Evolutionary conservation across 768 basidiomycete species (phyloP).

Genomic region (Cytidiella melzeri): DNA sequence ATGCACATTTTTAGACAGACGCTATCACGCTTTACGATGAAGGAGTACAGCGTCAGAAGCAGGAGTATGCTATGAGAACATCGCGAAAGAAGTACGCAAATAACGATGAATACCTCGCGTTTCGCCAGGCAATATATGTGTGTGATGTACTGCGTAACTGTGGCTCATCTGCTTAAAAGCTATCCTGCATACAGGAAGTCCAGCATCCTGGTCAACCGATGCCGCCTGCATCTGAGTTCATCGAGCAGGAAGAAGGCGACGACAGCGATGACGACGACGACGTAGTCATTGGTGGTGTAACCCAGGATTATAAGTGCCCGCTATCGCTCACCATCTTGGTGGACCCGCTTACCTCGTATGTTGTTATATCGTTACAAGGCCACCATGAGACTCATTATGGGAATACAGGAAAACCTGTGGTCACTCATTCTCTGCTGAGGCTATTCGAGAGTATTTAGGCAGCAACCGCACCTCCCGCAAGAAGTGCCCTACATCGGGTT

Average conservation of each 20-base stretch:
- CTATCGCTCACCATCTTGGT: conserved; percentile 60
- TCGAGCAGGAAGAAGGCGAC: conserved; percentile 77
- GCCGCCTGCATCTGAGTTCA: conserved; percentile 71
- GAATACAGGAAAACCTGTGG: conserved; percentile 53
- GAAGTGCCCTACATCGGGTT: conserved; percentile 70
- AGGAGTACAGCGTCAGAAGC: conserved; percentile 35
- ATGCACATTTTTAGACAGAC: conserved; percentile 41
- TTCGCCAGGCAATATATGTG: conserved; percentile 66
- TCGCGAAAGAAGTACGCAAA: conserved; percentile 76
- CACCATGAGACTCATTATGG: too few species aligned
- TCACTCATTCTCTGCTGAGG: conserved; percentile 75
- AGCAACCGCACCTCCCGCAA: conserved; percentile 24
- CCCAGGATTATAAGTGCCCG: conserved; percentile 81
- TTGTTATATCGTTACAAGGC: too few species aligned
- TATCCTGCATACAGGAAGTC: conserved; percentile 46
- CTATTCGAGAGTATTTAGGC: conserved; percentile 61
- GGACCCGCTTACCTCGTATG: conserved; percentile 82
- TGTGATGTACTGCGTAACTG: conserved; percentile 19
- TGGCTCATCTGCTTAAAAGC: background rate
- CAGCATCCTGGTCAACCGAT: conserved; percentile 60
- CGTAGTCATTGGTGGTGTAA: conserved; percentile 80
- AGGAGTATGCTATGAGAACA: conserved; percentile 53
- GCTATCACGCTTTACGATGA: conserved; percentile 44
- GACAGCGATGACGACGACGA: conserved; percentile 85
- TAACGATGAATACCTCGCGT: conserved; percentile 48